phyloP scores from a whole-genome alignment of 805 yeast genomes.

The Wickerhamiella dianesei region DNA sequence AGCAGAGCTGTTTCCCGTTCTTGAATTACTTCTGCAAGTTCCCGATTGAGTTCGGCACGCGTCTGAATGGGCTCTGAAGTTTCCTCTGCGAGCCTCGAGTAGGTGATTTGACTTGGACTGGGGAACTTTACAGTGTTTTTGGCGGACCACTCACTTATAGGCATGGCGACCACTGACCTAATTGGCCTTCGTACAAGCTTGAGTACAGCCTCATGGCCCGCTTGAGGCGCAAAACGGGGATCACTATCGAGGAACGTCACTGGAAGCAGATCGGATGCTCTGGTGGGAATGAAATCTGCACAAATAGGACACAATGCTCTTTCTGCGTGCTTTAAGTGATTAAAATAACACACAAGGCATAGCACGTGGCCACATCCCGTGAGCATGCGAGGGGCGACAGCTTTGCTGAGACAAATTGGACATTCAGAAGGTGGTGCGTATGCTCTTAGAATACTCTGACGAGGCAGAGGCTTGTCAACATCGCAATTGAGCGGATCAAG shows the following conservation, averaged over 20 bases:
- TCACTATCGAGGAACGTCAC: slow-evolving; percentile 14
- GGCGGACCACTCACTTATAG: slow-evolving; percentile 4
- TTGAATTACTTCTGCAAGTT: slow-evolving; percentile 38
- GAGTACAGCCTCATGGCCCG: slow-evolving; percentile 16
- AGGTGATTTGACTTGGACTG: slow-evolving; percentile 31
- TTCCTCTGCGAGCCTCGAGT: slow-evolving; percentile 57
- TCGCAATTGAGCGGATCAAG: slow-evolving; percentile 34
- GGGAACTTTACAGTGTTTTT: slow-evolving; percentile 14
- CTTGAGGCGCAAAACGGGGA: slow-evolving; percentile 13
- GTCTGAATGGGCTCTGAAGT: slow-evolving; percentile 35
- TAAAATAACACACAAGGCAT: slow-evolving; percentile 68
- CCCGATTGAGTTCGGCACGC: slow-evolving; percentile 42
- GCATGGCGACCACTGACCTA: slow-evolving; percentile 10
- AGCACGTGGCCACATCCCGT: slow-evolving; percentile 79
- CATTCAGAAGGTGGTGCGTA: slow-evolving; percentile 61
- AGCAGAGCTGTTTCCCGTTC: slow-evolving; percentile 40
- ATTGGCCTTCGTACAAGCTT: slow-evolving; percentile 11
- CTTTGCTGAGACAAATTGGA: slow-evolving; percentile 78
- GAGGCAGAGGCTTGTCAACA: slow-evolving; percentile 39
- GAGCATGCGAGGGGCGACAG: slow-evolving; percentile 89
- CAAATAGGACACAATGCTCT: slow-evolving; percentile 18
- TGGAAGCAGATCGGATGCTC: slow-evolving; percentile 6
- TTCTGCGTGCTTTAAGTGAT: slow-evolving; percentile 40
- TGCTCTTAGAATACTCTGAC: slow-evolving; percentile 53
- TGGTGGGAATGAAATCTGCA: slow-evolving; percentile 9